A percentile compares a stretch with the other conserved stretches of the same genome.
Conservation (phyloP, 495 filamentous ascomycete species). For the Viridothelium virens region DNA sequence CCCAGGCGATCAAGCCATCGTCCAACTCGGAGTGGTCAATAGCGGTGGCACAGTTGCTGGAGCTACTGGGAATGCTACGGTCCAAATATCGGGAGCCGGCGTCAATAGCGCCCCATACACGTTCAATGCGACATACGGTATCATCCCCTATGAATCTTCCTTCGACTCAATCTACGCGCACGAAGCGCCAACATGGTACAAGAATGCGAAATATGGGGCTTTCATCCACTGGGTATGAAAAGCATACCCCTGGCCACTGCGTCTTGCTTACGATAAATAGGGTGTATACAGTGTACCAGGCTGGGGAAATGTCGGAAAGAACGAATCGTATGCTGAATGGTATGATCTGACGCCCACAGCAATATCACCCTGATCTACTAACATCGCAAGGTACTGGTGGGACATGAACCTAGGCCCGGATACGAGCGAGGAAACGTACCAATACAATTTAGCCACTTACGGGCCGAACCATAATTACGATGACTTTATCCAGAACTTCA, state of each 20-base stretch:
- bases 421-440: conserved; percentile 35
- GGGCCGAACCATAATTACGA: conserved; percentile 47
- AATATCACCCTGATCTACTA: neutral
- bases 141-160: conserved; percentile 31
- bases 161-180: conserved; percentile 40
- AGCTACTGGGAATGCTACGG: conserved; percentile 28
- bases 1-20: conserved; percentile 46
- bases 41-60: conserved; percentile 16
- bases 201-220: conserved; percentile 48
- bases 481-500: conserved; percentile 50
- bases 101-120: conserved; percentile 25
- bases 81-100: conserved; percentile 29
- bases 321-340: conserved; percentile 51
- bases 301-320: conserved; percentile 45
- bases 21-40: conserved; percentile 41
- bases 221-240: conserved; percentile 47
- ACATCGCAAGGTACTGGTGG: conserved; percentile 36
- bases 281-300: conserved; percentile 48
- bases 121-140: conserved; percentile 36
- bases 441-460: conserved; percentile 45
- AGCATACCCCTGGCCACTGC: neutral
- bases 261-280: neutral
- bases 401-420: conserved; percentile 32
- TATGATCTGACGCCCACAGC: conserved; percentile 17
- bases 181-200: conserved; percentile 48